Base-by-base conservation (phyloP, 176 grass and related monocot genomes). In the Carex parvula region DNA sequence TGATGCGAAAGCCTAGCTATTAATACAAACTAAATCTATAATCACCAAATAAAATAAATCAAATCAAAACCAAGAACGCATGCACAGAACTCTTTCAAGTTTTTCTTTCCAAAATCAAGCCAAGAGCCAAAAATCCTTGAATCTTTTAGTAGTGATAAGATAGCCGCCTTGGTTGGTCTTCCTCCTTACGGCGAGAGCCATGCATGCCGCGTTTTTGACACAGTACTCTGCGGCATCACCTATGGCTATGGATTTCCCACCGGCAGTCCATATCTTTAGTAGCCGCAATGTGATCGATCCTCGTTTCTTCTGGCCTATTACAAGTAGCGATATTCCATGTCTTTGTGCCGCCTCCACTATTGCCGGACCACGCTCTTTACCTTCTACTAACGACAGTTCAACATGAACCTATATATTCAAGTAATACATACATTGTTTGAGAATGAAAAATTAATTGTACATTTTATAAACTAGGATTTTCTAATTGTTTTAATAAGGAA, bases 61-160 rank as follows among this genome's bases (percentile, higher is more conserved):
- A 4, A 89, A 57, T 16, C 66, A 70, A 83, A 13, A 3, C 81
- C 24, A 79, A 74, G 13, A 79, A 60, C 0, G 48, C 17, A 2
- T 82, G 52, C 42, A 55, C 60, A 35, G 37, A 72, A 14, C 21
- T 24, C 44, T 39, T 39, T 39, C 5, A 75, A 66, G 24, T 70
- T 70, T 70, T 3, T 8, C 4, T 26, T 22, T 53, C 56, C 35
- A 80, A 41, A 84, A 13, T 91, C 63, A 93, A 0, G 94, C 94
- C 18, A 97, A 82, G 64, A 97, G 94, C 94, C 94, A 97, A 87
- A 97, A 97, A 59, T 97, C 91, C 60, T 74, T 87, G 16, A 91
- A 90, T 0, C 94, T 83, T 50, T 89, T 89, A 53, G 91, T 94
- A 76, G 91, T 97, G 86, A 97, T 87, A 83, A 97, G 87, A 84